Evolutionary conservation across 2,329 filamentous ascomycete species (phyloP), one percentile per base, ranked within the genome.

Genomic region (Sporothrix dimorphospora): DNA sequence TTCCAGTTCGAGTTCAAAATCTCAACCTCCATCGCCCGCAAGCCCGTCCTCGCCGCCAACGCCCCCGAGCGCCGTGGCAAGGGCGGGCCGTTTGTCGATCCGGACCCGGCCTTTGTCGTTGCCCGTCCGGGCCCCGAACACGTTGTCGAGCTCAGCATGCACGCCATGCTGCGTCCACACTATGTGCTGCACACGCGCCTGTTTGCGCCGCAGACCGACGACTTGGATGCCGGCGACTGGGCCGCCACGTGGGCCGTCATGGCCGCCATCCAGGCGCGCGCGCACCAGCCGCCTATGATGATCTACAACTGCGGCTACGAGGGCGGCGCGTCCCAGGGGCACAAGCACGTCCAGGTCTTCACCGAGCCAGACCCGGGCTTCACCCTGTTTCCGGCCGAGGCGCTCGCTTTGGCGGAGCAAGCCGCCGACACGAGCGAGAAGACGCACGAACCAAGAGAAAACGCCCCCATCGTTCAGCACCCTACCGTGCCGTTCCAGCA

Each of bases 291-390:
- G 30, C 79, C 80, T 38, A 79, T 84, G 76, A 77, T 81, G 67
- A 81, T 85, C 47, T 84, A 81, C 76, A 85, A 85, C 73, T 84
- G 83, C 68, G 83, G 83, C 16, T 80, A 81, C 55, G 80, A 83
- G 34, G 81, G 80, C 67, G 83, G 83, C 21, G 80, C 78, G 1
- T 82, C 80, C 16, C 80, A 83, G 71, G 81, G 82, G 3, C 83
- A 85, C 75, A 85, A 84, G 74, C 83, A 85, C 76, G 76, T 84
- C 72, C 83, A 85, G 72, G 71, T 84, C 1, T 79, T 84, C 66
- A 80, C 79, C 0, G 76, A 77, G 67, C 81, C 81, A 30, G 38
- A 70, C 8, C 76, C 73, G 14, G 73, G 73, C 4, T 77, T 77
- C 34, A 45, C 40, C 1, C 72, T 76, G 14, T 80, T 79, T 38